These are phyloP conservation scores for Psophocarpus tetragonolobus DNA, from an alignment of 306 rosid species.

Conservation along the genomic window DNA sequence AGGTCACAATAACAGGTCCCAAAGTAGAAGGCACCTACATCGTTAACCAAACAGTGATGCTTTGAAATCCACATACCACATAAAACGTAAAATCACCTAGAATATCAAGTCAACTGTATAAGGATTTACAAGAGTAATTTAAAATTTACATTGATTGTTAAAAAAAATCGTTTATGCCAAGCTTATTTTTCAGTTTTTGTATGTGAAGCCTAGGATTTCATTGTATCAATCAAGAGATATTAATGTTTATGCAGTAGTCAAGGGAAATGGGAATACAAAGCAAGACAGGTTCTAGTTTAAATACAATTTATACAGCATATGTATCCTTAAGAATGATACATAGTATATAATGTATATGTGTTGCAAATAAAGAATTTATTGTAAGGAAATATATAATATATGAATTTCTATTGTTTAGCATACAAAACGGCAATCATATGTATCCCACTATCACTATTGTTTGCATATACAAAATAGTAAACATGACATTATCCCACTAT, in stretches of 20 bases:
- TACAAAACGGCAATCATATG: too few relatives aligned
- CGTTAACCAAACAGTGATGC: not conserved
- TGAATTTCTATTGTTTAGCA: too few relatives aligned
- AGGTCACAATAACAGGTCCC: conserved; percentile 74
- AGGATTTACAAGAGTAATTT: not conserved
- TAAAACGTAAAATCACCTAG: not conserved
- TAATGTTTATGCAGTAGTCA: not conserved
- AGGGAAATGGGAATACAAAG: not conserved
- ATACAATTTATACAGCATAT: not conserved
- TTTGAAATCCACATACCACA: not conserved
- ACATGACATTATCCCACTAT: too few relatives aligned
- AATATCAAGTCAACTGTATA: not conserved
- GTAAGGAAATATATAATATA: too few relatives aligned
- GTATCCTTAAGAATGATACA: not conserved
- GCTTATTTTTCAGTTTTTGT: not conserved
- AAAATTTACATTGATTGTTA: not conserved
- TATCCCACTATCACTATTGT: too few relatives aligned
- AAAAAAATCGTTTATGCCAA: not conserved
- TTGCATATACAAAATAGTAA: too few relatives aligned
- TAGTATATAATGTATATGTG: too few relatives aligned
- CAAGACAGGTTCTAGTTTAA: not conserved
- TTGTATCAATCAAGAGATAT: not conserved
- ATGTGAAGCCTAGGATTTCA: not conserved
- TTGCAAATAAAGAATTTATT: too few relatives aligned
- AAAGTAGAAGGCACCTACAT: conserved; percentile 89